phyloP scores from a whole-genome alignment of 164 flowering plant genomes.

The Nymphaea thermarum region DNA sequence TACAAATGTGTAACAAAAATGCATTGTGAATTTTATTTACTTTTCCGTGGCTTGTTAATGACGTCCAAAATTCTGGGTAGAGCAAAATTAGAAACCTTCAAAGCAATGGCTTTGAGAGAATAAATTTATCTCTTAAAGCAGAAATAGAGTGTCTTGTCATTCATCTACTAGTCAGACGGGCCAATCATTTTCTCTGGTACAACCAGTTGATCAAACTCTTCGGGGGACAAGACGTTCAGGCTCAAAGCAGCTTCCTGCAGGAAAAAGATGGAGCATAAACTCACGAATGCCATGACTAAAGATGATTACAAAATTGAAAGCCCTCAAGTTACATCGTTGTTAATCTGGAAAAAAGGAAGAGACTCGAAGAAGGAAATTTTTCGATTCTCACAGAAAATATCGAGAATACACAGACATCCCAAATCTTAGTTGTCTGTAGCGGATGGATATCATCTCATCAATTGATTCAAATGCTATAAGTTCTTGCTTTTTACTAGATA shows the following conservation, averaged over 20 bases:
- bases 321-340: background rate
- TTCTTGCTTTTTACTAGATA: too few species aligned
- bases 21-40: too few species aligned
- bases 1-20: too few species aligned
- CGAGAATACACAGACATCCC: background rate
- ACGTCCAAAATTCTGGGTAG: too few species aligned
- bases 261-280: background rate
- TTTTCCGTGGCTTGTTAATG: too few species aligned
- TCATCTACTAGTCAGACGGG: constrained; percentile 35
- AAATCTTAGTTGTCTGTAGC: too few species aligned
- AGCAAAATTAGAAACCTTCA: too few species aligned
- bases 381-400: background rate
- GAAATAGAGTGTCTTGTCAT: background rate
- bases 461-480: too few species aligned
- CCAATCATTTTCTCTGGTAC: constrained; percentile 98
- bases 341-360: background rate
- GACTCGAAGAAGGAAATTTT: background rate
- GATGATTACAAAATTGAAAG: background rate
- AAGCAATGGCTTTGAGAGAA: too few species aligned
- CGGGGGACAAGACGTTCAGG: constrained; percentile 58
- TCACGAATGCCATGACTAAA: background rate
- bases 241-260: constrained; percentile 80
- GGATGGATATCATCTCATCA: too few species aligned
- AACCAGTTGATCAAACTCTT: constrained; percentile 80
- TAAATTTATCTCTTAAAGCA: too few species aligned